phyloP scores from a whole-genome alignment of 257 asterid genomes.

The Scutellaria galericulata region DNA sequence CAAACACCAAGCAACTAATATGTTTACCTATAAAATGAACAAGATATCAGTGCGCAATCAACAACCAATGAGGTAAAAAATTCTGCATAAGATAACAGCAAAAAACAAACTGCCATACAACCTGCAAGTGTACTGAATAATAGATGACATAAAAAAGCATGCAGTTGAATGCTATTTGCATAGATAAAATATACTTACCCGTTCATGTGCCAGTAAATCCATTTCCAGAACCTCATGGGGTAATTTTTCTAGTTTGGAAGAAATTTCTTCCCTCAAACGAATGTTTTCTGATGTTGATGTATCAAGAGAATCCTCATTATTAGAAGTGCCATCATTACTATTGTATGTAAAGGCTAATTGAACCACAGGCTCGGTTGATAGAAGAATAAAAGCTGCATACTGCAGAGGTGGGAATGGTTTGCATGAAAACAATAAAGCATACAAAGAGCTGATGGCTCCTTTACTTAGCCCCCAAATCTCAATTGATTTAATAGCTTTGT shows the following conservation, averaged over 20 bases:
- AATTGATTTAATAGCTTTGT: conserved; percentile 82
- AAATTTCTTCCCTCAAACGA: conserved; percentile 73
- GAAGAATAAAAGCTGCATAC: conserved; percentile 83
- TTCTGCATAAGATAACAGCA: conserved; percentile 2
- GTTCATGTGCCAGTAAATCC: conserved; percentile 74
- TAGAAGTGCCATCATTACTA: conserved; percentile 47
- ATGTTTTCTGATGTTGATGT: conserved; percentile 61
- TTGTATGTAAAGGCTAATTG: conserved; percentile 57
- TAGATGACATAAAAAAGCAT: neutral
- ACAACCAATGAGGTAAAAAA: conserved; percentile 10
- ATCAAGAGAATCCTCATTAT: conserved; percentile 53
- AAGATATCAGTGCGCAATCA: conserved; percentile 28
- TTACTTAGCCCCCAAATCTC: conserved; percentile 94
- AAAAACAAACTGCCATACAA: neutral
- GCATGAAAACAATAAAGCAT: conserved; percentile 78
- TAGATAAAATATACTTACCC: conserved; percentile 54
- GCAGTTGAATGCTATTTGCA: conserved; percentile 11
- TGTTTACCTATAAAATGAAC: conserved; percentile 64
- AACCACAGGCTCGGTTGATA: conserved; percentile 72
- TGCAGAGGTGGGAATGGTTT: conserved; percentile 77
- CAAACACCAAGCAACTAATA: conserved; percentile 86
- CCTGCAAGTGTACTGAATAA: neutral
- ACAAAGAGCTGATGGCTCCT: conserved; percentile 85
- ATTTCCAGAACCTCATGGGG: conserved; percentile 65
- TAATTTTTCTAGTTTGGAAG: conserved; percentile 61